A percentile compares a stretch with the other conserved stretches of the same genome.
These are phyloP conservation scores for Hanseniaspora occidentalis DNA, from an alignment of 805 yeast species.

Conservation along the genomic window DNA sequence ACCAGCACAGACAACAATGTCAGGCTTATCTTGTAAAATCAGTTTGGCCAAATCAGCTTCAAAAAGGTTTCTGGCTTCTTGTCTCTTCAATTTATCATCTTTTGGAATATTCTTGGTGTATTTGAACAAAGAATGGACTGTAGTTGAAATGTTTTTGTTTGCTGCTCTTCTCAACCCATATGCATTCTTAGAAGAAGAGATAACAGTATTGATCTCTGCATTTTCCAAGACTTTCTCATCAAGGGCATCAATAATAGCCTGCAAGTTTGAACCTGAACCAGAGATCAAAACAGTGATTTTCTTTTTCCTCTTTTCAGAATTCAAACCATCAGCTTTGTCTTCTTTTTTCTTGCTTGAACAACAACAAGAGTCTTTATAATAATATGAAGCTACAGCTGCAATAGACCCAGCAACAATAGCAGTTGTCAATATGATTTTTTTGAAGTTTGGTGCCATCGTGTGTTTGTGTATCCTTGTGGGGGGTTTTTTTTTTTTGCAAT, in stretches of 20 bases:
- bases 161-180: conserved; percentile 76
- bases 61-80: conserved; percentile 52
- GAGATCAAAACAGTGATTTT: conserved; percentile 64
- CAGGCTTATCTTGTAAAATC: conserved; percentile 56
- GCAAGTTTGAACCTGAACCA: conserved; percentile 92
- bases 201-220: conserved; percentile 43
- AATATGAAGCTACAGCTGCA: neutral
- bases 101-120: conserved; percentile 71
- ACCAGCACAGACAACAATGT: conserved; percentile 92
- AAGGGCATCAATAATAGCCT: conserved; percentile 78
- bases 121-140: conserved; percentile 53
- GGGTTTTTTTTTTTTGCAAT: too few species aligned
- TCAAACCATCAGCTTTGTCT: neutral
- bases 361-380: too few species aligned
- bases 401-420: neutral
- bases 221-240: conserved; percentile 25
- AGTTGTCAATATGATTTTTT: too few species aligned
- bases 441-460: too few species aligned
- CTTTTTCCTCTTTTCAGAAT: conserved; percentile 7
- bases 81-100: conserved; percentile 46
- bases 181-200: conserved; percentile 79
- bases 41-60: conserved; percentile 66
- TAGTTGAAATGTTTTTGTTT: conserved; percentile 56
- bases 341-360: neutral
- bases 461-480: too few species aligned